phyloP scores from a whole-genome alignment of 208 protist genomes.

The Hexamita inflata region DNA sequence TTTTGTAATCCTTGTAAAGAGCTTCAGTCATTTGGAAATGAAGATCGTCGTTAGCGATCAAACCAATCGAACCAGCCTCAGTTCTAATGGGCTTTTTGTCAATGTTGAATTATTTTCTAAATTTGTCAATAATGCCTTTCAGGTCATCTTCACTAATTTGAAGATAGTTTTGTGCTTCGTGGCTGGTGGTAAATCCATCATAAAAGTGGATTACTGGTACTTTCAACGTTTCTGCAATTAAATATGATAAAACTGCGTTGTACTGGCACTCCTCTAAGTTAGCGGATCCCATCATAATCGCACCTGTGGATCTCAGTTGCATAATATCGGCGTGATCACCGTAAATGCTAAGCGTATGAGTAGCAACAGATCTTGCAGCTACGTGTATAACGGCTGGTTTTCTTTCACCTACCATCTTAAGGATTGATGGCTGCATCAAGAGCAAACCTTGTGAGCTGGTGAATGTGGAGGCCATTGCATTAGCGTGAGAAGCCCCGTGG shows the following conservation, averaged over 20 bases:
- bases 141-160: neutral
- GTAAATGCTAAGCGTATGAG: neutral
- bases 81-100: neutral
- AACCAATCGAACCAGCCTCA: neutral
- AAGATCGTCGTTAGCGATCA: neutral
- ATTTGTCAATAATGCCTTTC: neutral
- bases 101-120: constrained; percentile 1
- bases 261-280: neutral
- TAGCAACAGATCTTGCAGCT: neutral
- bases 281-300: neutral
- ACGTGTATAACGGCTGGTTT: neutral
- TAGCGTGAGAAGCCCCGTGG: neutral
- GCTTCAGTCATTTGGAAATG: neutral
- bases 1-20: neutral
- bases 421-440: neutral
- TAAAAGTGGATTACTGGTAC: neutral
- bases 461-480: neutral
- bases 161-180: neutral
- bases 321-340: neutral
- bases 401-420: neutral
- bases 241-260: neutral
- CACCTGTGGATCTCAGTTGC: neutral
- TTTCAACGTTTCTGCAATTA: neutral
- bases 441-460: neutral
- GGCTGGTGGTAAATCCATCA: neutral